Evolutionary conservation across 1,139 yeast genomes (phyloP), one percentile per base, ranked within the genome.

Genomic region (Lodderomyces parapsilosis): DNA sequence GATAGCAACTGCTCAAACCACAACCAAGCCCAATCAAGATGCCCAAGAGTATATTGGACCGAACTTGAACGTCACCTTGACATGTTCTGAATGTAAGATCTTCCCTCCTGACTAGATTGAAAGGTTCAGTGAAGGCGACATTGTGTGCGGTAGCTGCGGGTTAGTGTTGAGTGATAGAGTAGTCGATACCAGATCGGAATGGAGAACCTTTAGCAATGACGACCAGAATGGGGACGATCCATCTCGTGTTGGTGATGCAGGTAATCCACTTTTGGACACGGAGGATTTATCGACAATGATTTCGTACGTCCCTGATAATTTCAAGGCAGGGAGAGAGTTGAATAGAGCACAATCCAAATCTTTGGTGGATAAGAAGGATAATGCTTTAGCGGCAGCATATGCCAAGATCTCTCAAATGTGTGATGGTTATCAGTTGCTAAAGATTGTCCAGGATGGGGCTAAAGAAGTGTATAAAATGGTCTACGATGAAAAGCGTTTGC

Each of bases 191-290:
- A 76, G 99, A 54, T 88, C 96, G 1, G 99, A 93, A 72, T 93
- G 99, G 99, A 87, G 99, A 73, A 93, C 99, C 2, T 93, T 93
- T 65, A 81, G 86, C 50, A 93, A 93, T 62, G 99, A 93, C 63
- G 99, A 93, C 62, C 98, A 91, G 65, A 94, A 93, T 53, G 96
- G 96, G 55, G 98, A 90, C 60, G 99, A 93, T 63, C 99, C 99
- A 3, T 85, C 95, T 55, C 98, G 99, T 86, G 99, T 93, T 51
- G 99, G 99, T 63, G 98, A 91, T 59, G 98, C 98, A 2, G 86
- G 94, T n/a, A 91, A 91, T 60, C 97, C 98, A 11, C 69, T 91
- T 48, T 73, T 94, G 55, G 98, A 91, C 57, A 87, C 95, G 20
- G 94, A 87, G 56, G 95, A 90, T 63, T 81, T 93, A 47, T 90